Evolutionary conservation across 345 rosid genomes (phyloP).

Genomic region (Abelmoschus esculentus): DNA sequence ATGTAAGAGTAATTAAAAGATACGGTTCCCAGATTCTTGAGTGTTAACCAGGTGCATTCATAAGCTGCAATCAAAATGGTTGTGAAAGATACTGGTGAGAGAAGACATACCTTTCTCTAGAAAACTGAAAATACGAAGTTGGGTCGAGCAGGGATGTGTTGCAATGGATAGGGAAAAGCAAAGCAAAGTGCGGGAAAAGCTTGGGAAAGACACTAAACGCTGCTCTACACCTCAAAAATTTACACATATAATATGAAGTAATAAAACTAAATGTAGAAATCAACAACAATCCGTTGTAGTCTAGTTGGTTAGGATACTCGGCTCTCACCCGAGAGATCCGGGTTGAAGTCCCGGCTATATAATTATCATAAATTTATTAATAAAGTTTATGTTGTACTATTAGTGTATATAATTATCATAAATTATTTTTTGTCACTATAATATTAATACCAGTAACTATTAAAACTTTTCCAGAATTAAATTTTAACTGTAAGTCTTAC

Average conservation of each 20-base stretch:
- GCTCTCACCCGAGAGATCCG: slow-evolving; percentile 71
- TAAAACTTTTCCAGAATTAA: too few species aligned
- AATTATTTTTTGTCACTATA: too few species aligned
- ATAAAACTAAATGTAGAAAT: fast-evolving
- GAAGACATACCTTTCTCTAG: slow-evolving; percentile 1
- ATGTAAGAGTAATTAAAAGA: not conserved
- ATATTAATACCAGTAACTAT: too few species aligned
- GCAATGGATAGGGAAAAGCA: slow-evolving; percentile 2
- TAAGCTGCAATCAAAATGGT: not conserved
- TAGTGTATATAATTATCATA: too few species aligned
- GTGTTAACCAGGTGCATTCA: not conserved
- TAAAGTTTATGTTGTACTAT: too few species aligned
- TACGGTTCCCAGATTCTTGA: not conserved
- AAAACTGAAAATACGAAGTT: not conserved
- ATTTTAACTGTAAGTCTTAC: too few species aligned
- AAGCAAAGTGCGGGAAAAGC: not conserved
- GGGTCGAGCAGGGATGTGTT: not conserved
- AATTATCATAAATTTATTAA: too few species aligned
- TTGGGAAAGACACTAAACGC: not conserved
- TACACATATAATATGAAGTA: not conserved
- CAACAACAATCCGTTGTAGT: not conserved
- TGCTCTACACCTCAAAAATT: not conserved
- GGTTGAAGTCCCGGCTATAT: slow-evolving; percentile 63
- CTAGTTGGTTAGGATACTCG: slow-evolving; percentile 67
- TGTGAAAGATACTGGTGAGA: not conserved